A percentile compares a stretch with the other conserved stretches of the same genome.
Evolutionary conservation across 2,329 filamentous ascomycete genomes (phyloP).

Genomic region (Aureobasidium sp.): DNA sequence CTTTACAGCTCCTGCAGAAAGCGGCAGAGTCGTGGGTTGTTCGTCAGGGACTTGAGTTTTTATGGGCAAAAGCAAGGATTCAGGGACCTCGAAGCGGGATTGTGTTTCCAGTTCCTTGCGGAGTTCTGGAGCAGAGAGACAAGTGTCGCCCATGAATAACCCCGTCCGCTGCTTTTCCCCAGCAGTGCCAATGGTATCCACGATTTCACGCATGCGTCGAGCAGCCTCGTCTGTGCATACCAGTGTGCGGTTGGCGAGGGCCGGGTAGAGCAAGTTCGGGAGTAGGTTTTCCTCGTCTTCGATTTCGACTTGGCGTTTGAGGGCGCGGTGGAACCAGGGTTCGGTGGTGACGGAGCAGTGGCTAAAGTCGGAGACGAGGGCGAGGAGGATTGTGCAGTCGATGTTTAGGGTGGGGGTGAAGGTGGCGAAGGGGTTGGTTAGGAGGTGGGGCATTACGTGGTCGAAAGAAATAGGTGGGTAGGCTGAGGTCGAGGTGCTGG

Average conservation of each 20-base stretch:
- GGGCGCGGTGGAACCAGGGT: slow-evolving; percentile 49
- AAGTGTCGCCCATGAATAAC: slow-evolving; percentile 45
- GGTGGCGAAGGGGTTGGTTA: slow-evolving; percentile 28
- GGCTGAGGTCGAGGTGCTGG: slow-evolving; percentile 19
- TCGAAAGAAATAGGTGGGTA: slow-evolving; percentile 15
- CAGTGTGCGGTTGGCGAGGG: slow-evolving; percentile 47
- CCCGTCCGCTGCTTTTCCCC: slow-evolving; percentile 51
- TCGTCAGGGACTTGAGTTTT: slow-evolving; percentile 14
- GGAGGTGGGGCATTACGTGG: slow-evolving; percentile 25
- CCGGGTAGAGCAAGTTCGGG: slow-evolving; percentile 53
- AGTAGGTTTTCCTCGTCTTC: slow-evolving; percentile 55
- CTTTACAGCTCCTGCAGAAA: slow-evolving; percentile 35
- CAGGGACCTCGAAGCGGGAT: background rate
- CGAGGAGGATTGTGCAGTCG: slow-evolving; percentile 62
- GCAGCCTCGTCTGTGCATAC: slow-evolving; percentile 60
- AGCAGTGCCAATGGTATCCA: slow-evolving; percentile 52
- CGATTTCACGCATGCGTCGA: slow-evolving; percentile 57
- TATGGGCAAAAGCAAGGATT: slow-evolving; percentile 49
- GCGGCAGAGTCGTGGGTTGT: slow-evolving; percentile 34
- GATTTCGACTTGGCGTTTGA: slow-evolving; percentile 55
- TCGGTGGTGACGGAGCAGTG: slow-evolving; percentile 43
- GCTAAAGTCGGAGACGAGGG: slow-evolving; percentile 64
- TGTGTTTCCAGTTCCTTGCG: background rate
- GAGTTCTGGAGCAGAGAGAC: background rate
- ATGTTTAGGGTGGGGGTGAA: slow-evolving; percentile 45